Percentiles rank a stretch among this genome's conserved stretches.
Evolutionary conservation across 495 filamentous ascomycete species (phyloP).

Genomic region (Pyrenopolyporus hunteri): DNA sequence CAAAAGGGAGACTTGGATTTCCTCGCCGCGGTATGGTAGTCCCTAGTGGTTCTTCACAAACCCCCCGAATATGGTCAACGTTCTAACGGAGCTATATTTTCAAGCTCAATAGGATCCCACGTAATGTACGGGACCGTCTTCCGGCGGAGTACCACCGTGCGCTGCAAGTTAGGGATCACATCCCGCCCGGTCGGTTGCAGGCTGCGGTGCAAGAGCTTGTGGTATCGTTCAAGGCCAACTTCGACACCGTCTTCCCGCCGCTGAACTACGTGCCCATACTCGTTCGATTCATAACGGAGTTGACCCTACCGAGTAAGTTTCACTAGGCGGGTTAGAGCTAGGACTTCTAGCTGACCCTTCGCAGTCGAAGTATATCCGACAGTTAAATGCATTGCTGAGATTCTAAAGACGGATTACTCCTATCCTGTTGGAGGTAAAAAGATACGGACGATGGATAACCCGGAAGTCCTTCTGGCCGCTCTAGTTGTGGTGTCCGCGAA

Average conservation of each 20-base stretch:
- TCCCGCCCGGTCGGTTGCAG: conserved; percentile 63
- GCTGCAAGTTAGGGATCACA: conserved; percentile 62
- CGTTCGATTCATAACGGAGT: conserved; percentile 70
- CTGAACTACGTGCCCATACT: conserved; percentile 72
- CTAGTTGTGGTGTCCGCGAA: conserved; percentile 81
- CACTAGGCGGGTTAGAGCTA: neutral
- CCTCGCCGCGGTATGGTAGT: conserved; percentile 45
- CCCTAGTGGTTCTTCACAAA: neutral
- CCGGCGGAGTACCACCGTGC: conserved; percentile 62
- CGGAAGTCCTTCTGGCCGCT: conserved; percentile 74
- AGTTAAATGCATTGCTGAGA: conserved; percentile 61
- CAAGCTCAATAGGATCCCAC: conserved; percentile 61
- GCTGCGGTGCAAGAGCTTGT: conserved; percentile 63
- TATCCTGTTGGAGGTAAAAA: conserved; percentile 52
- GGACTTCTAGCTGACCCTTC: conserved; percentile 18
- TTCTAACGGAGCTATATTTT: conserved; percentile 22
- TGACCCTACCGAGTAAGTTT: conserved; percentile 76
- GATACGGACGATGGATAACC: conserved; percentile 54
- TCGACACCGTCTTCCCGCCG: conserved; percentile 72
- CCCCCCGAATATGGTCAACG: neutral
- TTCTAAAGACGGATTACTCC: conserved; percentile 62
- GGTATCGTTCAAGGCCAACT: conserved; percentile 67
- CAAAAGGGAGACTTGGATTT: conserved; percentile 49
- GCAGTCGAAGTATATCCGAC: conserved; percentile 72
- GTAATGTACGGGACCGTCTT: conserved; percentile 68